phyloP scores from a whole-genome alignment of 352 stramenopile genomes.

The Peronospora tabacina region DNA sequence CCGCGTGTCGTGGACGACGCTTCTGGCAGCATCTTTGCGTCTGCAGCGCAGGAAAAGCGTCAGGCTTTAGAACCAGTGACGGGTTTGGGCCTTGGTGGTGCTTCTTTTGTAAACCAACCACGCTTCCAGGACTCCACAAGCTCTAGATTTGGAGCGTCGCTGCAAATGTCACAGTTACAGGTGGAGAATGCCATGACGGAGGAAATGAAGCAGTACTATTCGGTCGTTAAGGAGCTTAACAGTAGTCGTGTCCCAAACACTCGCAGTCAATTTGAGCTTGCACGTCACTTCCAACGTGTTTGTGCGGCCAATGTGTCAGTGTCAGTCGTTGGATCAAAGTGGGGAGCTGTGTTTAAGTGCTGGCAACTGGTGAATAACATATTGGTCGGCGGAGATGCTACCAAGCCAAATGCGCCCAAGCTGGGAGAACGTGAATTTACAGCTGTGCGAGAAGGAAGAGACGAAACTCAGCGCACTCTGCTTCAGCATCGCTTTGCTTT shows the following conservation, averaged over 20 bases:
- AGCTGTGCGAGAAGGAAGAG: conserved; percentile 21
- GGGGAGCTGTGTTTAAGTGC: conserved; percentile 70
- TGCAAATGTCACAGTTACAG: conserved; percentile 59
- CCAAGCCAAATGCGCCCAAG: conserved; percentile 31
- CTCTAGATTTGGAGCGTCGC: conserved; percentile 23
- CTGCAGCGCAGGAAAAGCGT: conserved; percentile 30
- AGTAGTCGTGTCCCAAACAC: conserved; percentile 55
- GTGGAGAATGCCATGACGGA: conserved; percentile 68
- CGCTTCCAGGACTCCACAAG: conserved; percentile 40
- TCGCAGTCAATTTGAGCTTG: conserved; percentile 65
- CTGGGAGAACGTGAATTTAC: conserved; percentile 57
- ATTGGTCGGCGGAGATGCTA: conserved; percentile 42
- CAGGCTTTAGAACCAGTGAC: conserved; percentile 20
- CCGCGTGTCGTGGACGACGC: conserved; percentile 41
- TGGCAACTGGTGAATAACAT: conserved; percentile 74
- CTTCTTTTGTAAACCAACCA: conserved; percentile 41
- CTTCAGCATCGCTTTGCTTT: conserved; percentile 56
- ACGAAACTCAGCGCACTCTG: conserved; percentile 31
- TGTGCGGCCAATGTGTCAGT: conserved; percentile 49
- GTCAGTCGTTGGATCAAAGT: conserved; percentile 57
- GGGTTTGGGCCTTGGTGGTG: conserved; percentile 42
- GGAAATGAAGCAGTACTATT: conserved; percentile 79
- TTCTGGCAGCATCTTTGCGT: conserved; percentile 40
- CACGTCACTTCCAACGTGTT: conserved; percentile 44
- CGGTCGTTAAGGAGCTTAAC: conserved; percentile 66